Percentiles rank a stretch among this genome's conserved stretches.
phyloP scores from a whole-genome alignment of 495 filamentous ascomycete genomes.

The Daldinia bambusicola region DNA sequence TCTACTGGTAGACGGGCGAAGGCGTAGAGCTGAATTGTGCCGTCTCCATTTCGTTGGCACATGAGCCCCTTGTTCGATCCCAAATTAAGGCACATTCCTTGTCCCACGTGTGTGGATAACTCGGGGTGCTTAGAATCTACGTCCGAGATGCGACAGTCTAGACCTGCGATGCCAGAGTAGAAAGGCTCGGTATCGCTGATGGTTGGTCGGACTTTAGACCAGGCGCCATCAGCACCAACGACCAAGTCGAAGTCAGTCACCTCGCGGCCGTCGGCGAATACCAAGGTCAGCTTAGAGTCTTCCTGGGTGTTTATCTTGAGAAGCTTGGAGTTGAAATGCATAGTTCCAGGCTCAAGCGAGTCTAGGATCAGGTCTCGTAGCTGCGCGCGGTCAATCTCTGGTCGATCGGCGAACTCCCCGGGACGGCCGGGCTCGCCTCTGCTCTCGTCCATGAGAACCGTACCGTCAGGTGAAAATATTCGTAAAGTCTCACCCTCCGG shows the following conservation, averaged over 20 bases:
- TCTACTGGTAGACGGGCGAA: background rate
- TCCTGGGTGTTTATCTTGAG: background rate
- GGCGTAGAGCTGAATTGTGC: conserved; percentile 1
- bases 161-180: conserved; percentile 1
- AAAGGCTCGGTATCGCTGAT: conserved; percentile 3
- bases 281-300: background rate
- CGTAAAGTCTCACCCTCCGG: conserved; percentile 1
- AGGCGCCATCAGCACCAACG: background rate
- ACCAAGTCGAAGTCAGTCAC: background rate
- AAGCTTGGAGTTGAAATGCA: background rate
- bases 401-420: background rate
- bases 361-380: background rate
- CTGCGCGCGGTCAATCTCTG: background rate
- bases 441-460: background rate
- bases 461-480: background rate
- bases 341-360: background rate
- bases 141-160: background rate
- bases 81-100: conserved; percentile 5
- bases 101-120: background rate
- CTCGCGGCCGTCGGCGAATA: background rate
- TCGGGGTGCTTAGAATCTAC: background rate
- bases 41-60: background rate
- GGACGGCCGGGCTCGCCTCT: conserved; percentile 2
- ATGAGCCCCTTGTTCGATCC: background rate
- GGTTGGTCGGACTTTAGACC: background rate